Evolutionary conservation across 2,329 filamentous ascomycete genomes (phyloP), one percentile per base, ranked within the genome.

Genomic region (Trichoderma afroharzianum): DNA sequence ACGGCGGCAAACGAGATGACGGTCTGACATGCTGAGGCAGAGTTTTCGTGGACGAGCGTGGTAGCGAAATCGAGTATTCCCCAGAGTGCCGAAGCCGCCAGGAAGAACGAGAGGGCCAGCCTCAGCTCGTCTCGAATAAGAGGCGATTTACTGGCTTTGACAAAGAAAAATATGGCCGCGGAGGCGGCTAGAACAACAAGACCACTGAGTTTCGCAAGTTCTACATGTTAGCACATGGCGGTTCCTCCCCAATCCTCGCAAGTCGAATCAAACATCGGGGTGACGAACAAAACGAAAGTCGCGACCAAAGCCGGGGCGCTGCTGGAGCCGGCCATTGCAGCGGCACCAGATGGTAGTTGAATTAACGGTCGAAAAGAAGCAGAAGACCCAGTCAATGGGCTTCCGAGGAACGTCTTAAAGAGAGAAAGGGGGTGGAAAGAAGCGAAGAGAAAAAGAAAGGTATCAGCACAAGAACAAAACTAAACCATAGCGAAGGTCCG

Each of bases 61-160:
- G 85, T 79, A 69, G 85, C 79, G 73, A 90, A 89, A 71, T 83
- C 84, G 73, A 83, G 77, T 53, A 86, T 79, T 61, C 87, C 86
- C 88, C 88, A 90, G 63, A 87, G 80, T 74, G 83, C 83, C 33
- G 86, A 82, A 71, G 83, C 82, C 30, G 83, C 73, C 76, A 89
- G 83, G 78, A 88, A 89, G 74, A 82, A 79, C 76, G 85, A 80
- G 86, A 90, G 87, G 87, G 85, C 87, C 87, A 90, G 88, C 87
- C 88, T 89, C 87, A 85, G 84, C 81, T 86, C 85, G 81, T 89
- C 86, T 79, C 85, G 83, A 77, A 87, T 83, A 72, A 88, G 79
- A 53, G 84, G 79, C 72, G 82, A 82, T 77, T 83, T 82, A 82
- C 86, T 82, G 74, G 84, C 83, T 76, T 81, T 85, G 73, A 83